These are phyloP conservation scores for Aspergillus terreus DNA, from an alignment of 2,329 filamentous ascomycete genomes.

Conservation along the genomic window DNA sequence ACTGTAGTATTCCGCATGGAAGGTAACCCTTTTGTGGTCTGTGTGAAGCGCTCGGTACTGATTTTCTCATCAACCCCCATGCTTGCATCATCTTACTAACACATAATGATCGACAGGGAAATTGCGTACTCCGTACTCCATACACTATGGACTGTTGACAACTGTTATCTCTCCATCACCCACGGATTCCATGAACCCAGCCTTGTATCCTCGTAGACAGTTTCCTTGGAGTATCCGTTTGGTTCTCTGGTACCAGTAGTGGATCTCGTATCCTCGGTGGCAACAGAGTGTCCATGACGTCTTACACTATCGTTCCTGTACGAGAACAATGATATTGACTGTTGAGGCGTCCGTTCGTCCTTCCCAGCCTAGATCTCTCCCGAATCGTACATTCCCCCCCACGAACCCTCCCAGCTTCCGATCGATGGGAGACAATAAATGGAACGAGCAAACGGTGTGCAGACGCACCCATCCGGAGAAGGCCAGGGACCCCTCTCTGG, in stretches of 20 bases:
- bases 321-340: constrained; percentile 3
- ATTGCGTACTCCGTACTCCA: too few relatives aligned
- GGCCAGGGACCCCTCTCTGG: not conserved
- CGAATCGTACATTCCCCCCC: not conserved
- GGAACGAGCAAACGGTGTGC: not conserved
- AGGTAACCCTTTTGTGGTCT: not conserved
- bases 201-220: not conserved
- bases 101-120: too few relatives aligned
- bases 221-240: not conserved
- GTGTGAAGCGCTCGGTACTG: not conserved
- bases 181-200: not conserved
- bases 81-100: too few relatives aligned
- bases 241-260: constrained; percentile 3
- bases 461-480: not conserved
- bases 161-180: too few relatives aligned
- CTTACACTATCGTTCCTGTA: constrained; percentile 1
- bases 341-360: not conserved
- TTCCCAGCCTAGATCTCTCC: not conserved
- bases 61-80: not conserved
- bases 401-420: not conserved
- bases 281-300: constrained; percentile 8
- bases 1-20: too few relatives aligned
- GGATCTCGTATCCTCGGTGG: constrained; percentile 6
- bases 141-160: too few relatives aligned
- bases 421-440: not conserved